phyloP scores from a whole-genome alignment of 192 early-diverging fungal species.

The Rhizophagus clarus region DNA sequence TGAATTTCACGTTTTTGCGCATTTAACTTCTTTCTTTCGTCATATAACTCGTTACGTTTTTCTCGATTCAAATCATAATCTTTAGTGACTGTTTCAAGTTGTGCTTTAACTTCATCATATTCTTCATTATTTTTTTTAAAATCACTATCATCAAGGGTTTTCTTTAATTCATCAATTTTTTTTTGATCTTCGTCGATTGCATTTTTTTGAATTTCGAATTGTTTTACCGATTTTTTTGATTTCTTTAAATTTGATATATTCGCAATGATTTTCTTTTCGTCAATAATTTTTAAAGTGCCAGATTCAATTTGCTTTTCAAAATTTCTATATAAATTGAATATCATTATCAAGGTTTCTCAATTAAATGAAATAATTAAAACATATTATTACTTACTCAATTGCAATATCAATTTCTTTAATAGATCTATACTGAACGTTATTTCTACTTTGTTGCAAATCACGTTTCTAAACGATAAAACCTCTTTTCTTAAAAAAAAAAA shows the following conservation, averaged over 20 bases:
- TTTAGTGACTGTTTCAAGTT: conserved; percentile 68
- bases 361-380: background rate
- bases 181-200: conserved; percentile 60
- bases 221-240: conserved; percentile 71
- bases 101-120: conserved; percentile 69
- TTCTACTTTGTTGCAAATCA: conserved; percentile 72
- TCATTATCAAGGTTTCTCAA: background rate
- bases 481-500: background rate
- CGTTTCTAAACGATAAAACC: conserved; percentile 47
- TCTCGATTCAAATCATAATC: conserved; percentile 65
- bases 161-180: conserved; percentile 66
- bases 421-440: conserved; percentile 80
- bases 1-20: conserved; percentile 66
- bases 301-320: conserved; percentile 78
- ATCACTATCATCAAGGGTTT: conserved; percentile 64
- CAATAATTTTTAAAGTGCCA: conserved; percentile 75
- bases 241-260: conserved; percentile 82
- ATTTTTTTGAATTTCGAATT: conserved; percentile 55
- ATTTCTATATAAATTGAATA: conserved; percentile 47
- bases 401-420: conserved; percentile 76
- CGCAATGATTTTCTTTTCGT: conserved; percentile 86
- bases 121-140: conserved; percentile 67
- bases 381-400: conserved; percentile 60
- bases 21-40: conserved; percentile 72
- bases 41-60: conserved; percentile 64